Evolutionary conservation across 495 filamentous ascomycete species (phyloP).

Genomic region (Aspergillus kassunensis): DNA sequence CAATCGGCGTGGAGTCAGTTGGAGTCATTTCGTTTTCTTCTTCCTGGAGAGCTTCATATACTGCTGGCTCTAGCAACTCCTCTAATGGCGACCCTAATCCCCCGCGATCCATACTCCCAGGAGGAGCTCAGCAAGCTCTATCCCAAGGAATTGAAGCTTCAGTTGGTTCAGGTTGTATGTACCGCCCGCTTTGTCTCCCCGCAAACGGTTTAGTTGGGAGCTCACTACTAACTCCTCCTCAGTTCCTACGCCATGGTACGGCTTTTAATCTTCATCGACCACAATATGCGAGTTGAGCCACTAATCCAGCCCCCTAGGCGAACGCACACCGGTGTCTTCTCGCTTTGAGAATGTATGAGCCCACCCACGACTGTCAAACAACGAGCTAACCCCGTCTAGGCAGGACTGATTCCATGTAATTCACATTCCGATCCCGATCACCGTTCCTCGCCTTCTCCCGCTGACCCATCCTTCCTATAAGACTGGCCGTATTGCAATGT

Average conservation of each 20-base stretch:
- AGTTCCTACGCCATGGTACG: constrained; percentile 80
- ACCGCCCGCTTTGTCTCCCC: background rate
- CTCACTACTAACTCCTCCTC: constrained; percentile 1
- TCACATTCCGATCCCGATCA: constrained; percentile 1
- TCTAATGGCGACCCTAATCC: constrained; percentile 71
- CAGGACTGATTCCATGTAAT: constrained; percentile 71
- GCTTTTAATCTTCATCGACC: background rate
- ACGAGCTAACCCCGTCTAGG: constrained; percentile 37
- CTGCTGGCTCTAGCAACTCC: too few relatives aligned
- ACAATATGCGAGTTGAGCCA: background rate
- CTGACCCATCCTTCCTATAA: constrained; percentile 25
- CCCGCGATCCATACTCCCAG: constrained; percentile 70
- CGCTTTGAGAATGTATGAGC: constrained; percentile 73
- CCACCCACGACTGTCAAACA: background rate
- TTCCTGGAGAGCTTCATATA: too few relatives aligned
- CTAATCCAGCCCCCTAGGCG: constrained; percentile 42
- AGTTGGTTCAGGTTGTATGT: constrained; percentile 80
- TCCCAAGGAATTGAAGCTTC: constrained; percentile 72
- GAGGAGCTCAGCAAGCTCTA: constrained; percentile 82
- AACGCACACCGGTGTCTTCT: constrained; percentile 79
- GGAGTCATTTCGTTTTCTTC: background rate
- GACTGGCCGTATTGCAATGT: constrained; percentile 91
- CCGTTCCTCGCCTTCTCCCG: constrained; percentile 1
- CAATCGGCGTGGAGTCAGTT: too few relatives aligned
- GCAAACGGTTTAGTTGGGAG: background rate